These are phyloP conservation scores for Cetraspora pellucida DNA, from an alignment of 192 early-diverging fungal species.

Conservation along the genomic window DNA sequence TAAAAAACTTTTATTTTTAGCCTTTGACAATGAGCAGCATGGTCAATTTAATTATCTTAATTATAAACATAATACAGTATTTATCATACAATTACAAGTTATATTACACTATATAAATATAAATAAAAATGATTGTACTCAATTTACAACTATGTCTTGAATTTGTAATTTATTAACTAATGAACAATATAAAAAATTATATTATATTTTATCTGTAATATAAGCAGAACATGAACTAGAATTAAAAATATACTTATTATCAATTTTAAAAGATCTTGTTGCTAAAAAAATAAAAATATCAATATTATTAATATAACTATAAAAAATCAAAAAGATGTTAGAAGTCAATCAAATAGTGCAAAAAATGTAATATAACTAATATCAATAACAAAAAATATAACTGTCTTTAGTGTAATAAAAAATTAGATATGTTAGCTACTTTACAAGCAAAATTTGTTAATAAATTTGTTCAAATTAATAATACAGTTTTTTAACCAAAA, in stretches of 20 bases:
- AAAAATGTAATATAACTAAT: not conserved
- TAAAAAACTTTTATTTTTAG: not conserved
- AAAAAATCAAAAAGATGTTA: not conserved
- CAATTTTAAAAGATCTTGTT: not conserved
- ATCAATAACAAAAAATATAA: not conserved
- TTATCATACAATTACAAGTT: constrained; percentile 13
- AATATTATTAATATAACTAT: constrained; percentile 5
- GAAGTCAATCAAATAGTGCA: not conserved
- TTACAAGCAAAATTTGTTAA: not conserved
- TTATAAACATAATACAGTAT: not conserved
- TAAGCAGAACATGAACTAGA: not conserved
- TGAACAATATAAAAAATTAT: constrained; percentile 1
- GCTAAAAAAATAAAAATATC: not conserved
- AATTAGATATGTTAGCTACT: too few species aligned
- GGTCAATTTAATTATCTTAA: constrained; percentile 22
- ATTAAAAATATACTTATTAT: not conserved
- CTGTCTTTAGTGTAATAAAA: not conserved
- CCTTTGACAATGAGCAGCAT: constrained; percentile 1
- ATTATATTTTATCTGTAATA: constrained; percentile 3
- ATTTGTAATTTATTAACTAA: not conserved
- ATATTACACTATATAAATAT: not conserved
- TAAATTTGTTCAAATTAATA: not conserved
- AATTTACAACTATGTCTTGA: not conserved
- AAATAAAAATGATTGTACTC: not conserved
- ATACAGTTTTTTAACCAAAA: not conserved